Base-by-base conservation (phyloP, 805 yeast species). In the Zygosaccharomyces gambellarensis region DNA sequence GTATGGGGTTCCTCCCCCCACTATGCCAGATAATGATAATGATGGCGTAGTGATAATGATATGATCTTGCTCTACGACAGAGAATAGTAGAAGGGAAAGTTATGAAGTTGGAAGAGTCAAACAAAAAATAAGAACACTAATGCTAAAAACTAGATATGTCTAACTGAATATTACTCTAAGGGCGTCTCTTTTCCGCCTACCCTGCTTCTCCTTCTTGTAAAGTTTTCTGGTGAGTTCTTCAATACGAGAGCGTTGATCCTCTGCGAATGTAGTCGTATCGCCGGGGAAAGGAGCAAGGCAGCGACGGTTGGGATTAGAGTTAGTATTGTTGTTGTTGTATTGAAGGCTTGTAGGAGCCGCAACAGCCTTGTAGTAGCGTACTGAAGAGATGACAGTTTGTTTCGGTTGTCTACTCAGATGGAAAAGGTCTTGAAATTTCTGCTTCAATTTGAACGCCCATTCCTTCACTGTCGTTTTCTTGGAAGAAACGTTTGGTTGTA, bases 151-250 rank as follows among this genome's bases (percentile, higher is more conserved):
- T 7, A 25, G 11, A 27, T n/a, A 14, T 38, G 12, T 19, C 23
- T 34, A 41, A 25, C 40, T 48, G 27, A 55, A 50, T 39, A 55
- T 49, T 9, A 55, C 48, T 32, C 41, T 47, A 4, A 55, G 14
- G 4, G 51, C 57, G 27, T 55, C 59, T 39, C 59, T 42, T 40
- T 51, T 55, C 32, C 59, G 41, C 23, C 39, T 48, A 27, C 59
- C 57, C 39, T 43, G 49, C 32, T 46, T 41, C 36, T 53, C 59
- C 7, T 50, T 51, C 39, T 53, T 46, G 46, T 45, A 53, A 22
- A 55, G 43, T 38, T 55, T 46, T 28, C 48, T 47, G 19, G 55
- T 49, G 27, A 52, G 32, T 19, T 49, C 43, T 30, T 51, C 48
- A 14, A 48, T 27, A 4, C 46, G 47, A 29, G 43, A 48, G 29